These are phyloP conservation scores for Irpex rosettiformis DNA, from an alignment of 1,284 basidiomycete genomes.

Conservation along the genomic window DNA sequence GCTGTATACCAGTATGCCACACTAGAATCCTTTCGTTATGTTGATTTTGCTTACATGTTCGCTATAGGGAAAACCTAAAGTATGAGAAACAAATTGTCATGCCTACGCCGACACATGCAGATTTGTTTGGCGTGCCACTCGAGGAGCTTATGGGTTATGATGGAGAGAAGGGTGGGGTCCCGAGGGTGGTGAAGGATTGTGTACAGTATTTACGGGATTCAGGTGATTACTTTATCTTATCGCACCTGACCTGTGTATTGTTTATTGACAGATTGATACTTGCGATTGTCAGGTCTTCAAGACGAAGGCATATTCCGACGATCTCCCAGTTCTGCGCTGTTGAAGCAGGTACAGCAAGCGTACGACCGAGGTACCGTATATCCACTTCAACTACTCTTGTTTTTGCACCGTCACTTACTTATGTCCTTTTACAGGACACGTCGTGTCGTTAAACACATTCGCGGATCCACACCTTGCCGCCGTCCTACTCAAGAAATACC, in stretches of 20 bases:
- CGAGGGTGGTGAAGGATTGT: conserved; percentile 74
- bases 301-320: conserved; percentile 81
- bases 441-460: conserved; percentile 72
- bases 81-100: conserved; percentile 65
- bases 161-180: conserved; percentile 77
- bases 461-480: conserved; percentile 78
- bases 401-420: background rate
- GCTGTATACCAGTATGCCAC: conserved; percentile 68
- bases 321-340: conserved; percentile 66
- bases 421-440: conserved; percentile 47
- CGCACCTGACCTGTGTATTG: conserved; percentile 11
- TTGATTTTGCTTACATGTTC: background rate
- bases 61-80: conserved; percentile 67
- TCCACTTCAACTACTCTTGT: background rate
- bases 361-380: conserved; percentile 65
- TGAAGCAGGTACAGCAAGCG: conserved; percentile 73
- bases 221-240: conserved; percentile 30
- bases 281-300: conserved; percentile 47
- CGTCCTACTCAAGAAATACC: conserved; percentile 81
- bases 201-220: conserved; percentile 67
- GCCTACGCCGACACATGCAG: conserved; percentile 54
- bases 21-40: conserved; percentile 15
- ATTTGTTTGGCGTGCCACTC: conserved; percentile 74
- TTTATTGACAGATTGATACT: conserved; percentile 4
- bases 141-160: conserved; percentile 79